Percentiles rank a stretch among this genome's conserved stretches.
These are phyloP conservation scores for Xylariaceae sp. DNA, from an alignment of 2,329 filamentous ascomycete genomes.

Conservation along the genomic window DNA sequence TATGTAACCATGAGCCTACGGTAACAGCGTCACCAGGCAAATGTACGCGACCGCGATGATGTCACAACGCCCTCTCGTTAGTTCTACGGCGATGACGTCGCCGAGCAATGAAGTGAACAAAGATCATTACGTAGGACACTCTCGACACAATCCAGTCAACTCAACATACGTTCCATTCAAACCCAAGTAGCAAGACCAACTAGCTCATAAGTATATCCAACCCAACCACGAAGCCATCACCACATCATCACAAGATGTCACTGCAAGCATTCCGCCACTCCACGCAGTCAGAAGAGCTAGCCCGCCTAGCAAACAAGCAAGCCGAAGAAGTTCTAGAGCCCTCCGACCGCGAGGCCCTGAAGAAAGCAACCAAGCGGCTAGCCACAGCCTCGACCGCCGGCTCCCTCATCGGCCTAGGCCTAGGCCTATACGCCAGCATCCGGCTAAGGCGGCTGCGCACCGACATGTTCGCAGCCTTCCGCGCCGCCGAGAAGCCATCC, in stretches of 20 bases:
- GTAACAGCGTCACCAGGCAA: too few species aligned
- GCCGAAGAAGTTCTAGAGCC: conserved; percentile 50
- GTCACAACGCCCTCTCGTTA: background rate
- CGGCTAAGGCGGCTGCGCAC: conserved; percentile 52
- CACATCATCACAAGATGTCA: conserved; percentile 23
- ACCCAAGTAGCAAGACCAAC: background rate
- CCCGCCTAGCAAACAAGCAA: conserved; percentile 53
- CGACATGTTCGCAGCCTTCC: conserved; percentile 59
- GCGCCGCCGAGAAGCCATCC: conserved; percentile 56
- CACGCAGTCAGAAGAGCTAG: conserved; percentile 45
- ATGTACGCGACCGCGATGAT: conserved; percentile 10
- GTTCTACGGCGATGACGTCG: background rate
- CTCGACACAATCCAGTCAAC: too few species aligned
- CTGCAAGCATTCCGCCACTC: conserved; percentile 36
- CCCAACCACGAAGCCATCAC: background rate
- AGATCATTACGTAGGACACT: too few species aligned
- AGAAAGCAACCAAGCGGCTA: conserved; percentile 52
- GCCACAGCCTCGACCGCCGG: conserved; percentile 54
- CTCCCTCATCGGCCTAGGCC: conserved; percentile 54
- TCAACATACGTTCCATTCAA: too few species aligned
- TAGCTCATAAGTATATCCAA: background rate
- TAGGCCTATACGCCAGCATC: conserved; percentile 56
- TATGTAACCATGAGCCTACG: too few species aligned
- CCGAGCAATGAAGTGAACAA: too few species aligned
- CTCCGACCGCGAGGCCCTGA: conserved; percentile 55